A percentile compares a stretch with the other conserved stretches of the same genome.
Evolutionary conservation across 495 filamentous ascomycete species (phyloP).

Genomic region (Massariosphaeria phaeospora): DNA sequence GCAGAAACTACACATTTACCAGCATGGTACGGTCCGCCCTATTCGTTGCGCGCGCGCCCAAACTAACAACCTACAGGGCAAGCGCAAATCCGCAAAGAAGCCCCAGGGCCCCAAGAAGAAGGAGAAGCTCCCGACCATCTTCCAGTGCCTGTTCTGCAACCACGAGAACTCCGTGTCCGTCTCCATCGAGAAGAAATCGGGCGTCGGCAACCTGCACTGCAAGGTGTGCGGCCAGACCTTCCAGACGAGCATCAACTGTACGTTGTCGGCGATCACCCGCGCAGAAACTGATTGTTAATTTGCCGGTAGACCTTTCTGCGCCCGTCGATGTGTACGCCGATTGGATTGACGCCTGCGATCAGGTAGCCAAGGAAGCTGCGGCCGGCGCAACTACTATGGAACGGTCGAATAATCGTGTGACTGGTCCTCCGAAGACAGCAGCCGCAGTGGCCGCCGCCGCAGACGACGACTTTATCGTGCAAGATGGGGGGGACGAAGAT

Average conservation of each 20-base stretch:
- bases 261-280: too few species aligned
- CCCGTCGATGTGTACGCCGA: conserved; percentile 94
- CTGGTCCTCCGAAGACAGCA: conserved; percentile 19
- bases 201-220: conserved; percentile 76
- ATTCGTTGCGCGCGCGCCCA: not conserved
- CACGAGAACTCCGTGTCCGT: conserved; percentile 87
- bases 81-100: conserved; percentile 83
- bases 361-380: conserved; percentile 55
- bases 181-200: conserved; percentile 86
- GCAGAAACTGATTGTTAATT: too few species aligned
- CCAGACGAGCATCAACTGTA: conserved; percentile 89
- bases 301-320: conserved; percentile 75
- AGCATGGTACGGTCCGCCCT: conserved; percentile 3
- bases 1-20: not conserved
- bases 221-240: conserved; percentile 91
- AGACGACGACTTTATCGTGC: conserved; percentile 39
- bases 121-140: conserved; percentile 80
- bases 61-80: conserved; percentile 50
- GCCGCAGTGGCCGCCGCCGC: conserved; percentile 28
- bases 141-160: conserved; percentile 98
- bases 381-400: conserved; percentile 2
- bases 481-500: conserved; percentile 40
- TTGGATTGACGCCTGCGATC: conserved; percentile 96
- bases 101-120: conserved; percentile 78
- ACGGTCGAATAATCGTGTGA: conserved; percentile 8